Evolutionary conservation across 257 asterid species (phyloP).

Genomic region (Henckelia pumila): DNA sequence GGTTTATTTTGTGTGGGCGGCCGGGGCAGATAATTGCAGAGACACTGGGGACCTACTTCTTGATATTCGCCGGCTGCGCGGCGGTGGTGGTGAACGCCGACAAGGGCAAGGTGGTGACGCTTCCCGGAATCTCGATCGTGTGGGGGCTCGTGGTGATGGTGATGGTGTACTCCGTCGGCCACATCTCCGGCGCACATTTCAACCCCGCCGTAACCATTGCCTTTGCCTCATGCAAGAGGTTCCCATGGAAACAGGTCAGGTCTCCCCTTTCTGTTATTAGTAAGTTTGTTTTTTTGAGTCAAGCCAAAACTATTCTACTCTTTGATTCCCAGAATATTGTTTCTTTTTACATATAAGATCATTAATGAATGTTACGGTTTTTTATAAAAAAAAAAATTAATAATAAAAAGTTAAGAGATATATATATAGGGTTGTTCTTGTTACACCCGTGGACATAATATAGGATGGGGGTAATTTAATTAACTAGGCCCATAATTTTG

Average conservation of each 20-base stretch:
- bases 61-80: constrained; percentile 78
- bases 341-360: no score
- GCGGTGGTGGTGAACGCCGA: constrained; percentile 69
- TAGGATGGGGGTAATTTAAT: no score
- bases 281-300: no score
- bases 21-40: constrained; percentile 91
- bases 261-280: no score
- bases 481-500: not conserved
- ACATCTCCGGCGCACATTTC: constrained; percentile 90
- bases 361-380: no score
- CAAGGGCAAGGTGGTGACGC: constrained; percentile 48
- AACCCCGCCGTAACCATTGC: constrained; percentile 91
- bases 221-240: constrained; percentile 72
- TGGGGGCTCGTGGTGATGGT: constrained; percentile 92
- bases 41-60: constrained; percentile 66
- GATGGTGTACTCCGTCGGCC: constrained; percentile 80
- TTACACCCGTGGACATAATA: no score
- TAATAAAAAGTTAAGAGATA: no score
- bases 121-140: constrained; percentile 69
- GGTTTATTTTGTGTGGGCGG: no score
- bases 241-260: constrained; percentile 92
- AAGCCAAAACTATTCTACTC: not conserved
- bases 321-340: not conserved
- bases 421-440: no score
- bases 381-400: no score